Conservation (phyloP, 495 filamentous ascomycete species). For the Penicillium longicatenatum region DNA sequence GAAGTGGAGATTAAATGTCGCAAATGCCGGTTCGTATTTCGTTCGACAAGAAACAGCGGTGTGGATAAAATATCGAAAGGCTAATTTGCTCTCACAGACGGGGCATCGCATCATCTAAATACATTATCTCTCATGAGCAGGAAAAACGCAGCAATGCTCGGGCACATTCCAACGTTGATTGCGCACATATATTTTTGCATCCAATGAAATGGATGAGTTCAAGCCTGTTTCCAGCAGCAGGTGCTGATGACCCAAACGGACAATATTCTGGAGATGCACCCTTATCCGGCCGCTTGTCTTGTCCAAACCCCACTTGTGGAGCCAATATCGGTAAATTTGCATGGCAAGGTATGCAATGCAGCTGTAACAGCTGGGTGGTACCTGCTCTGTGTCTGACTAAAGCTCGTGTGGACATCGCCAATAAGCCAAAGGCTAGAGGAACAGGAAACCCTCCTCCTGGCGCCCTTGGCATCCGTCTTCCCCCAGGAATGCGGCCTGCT, state of each 20-base stretch:
- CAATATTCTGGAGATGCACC: conserved; percentile 10
- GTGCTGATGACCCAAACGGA: conserved; percentile 1
- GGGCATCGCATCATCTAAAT: conserved; percentile 63
- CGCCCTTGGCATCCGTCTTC: conserved; percentile 43
- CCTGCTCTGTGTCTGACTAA: conserved; percentile 85
- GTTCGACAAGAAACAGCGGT: conserved; percentile 59
- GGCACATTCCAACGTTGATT: conserved; percentile 39
- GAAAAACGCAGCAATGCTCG: conserved; percentile 26
- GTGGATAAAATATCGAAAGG: background rate
- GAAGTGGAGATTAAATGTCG: conserved; percentile 62
- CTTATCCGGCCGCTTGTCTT: conserved; percentile 10
- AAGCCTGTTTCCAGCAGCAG: conserved; percentile 53
- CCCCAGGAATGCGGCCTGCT: conserved; percentile 42
- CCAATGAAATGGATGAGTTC: conserved; percentile 92
- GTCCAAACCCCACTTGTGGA: conserved; percentile 9
- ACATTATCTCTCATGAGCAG: conserved; percentile 56
- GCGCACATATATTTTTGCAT: conserved; percentile 86
- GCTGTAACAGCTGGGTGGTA: conserved; percentile 85
- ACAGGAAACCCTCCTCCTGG: conserved; percentile 21
- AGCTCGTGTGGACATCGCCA: conserved; percentile 75
- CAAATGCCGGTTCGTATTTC: conserved; percentile 61
- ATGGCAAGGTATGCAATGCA: conserved; percentile 95
- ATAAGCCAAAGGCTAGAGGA: conserved; percentile 17
- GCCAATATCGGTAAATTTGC: conserved; percentile 84
- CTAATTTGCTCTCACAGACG: conserved; percentile 41